Evolutionary conservation across 495 filamentous ascomycete species (phyloP).

Genomic region (Penicillium coprophilum): DNA sequence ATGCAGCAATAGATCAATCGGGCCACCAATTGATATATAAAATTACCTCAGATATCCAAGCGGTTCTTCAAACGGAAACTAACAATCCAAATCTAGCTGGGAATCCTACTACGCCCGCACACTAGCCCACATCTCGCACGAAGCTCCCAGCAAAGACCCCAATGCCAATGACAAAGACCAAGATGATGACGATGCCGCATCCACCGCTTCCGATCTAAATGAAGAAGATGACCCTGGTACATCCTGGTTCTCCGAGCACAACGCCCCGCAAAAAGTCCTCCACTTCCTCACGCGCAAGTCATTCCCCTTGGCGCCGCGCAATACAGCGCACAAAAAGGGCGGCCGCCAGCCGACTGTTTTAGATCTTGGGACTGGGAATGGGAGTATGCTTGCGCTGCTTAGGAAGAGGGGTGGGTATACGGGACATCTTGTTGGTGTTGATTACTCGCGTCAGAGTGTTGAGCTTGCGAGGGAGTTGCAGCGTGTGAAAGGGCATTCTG

Average conservation of each 20-base stretch:
- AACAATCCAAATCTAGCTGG: constrained; percentile 32
- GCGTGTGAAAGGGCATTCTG: constrained; percentile 38
- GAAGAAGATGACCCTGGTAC: constrained; percentile 51
- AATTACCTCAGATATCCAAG: background rate
- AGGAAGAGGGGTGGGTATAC: constrained; percentile 55
- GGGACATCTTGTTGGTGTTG: constrained; percentile 76
- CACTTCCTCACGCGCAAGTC: constrained; percentile 38
- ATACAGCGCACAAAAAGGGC: constrained; percentile 18
- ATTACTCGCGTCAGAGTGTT: constrained; percentile 76
- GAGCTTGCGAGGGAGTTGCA: constrained; percentile 61
- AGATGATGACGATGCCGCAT: constrained; percentile 10
- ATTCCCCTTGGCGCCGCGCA: constrained; percentile 40
- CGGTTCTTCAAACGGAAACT: background rate
- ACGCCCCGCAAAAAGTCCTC: constrained; percentile 51
- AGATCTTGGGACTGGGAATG: constrained; percentile 87
- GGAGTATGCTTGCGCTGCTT: constrained; percentile 78
- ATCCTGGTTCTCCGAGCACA: constrained; percentile 54
- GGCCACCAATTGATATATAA: background rate
- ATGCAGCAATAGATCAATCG: background rate
- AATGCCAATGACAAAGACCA: background rate
- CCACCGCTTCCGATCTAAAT: constrained; percentile 23
- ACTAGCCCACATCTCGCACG: constrained; percentile 37
- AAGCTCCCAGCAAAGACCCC: background rate
- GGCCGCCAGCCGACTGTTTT: constrained; percentile 52
- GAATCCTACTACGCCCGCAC: constrained; percentile 50